Conservation (phyloP, 257 asterid genomes). For the Plectranthus barbatus region DNA sequence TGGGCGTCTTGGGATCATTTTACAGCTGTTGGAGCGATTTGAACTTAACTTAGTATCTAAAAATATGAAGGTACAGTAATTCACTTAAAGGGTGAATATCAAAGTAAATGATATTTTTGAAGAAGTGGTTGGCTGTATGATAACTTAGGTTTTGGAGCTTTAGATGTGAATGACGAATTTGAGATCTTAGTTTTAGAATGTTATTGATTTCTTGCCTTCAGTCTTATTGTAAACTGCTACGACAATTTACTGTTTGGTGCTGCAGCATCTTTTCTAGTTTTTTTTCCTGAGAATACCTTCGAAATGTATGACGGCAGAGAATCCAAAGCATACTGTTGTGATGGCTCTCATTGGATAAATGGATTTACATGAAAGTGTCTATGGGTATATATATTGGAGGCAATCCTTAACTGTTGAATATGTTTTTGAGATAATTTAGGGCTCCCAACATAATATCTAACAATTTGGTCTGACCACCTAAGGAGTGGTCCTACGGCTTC, state of each 20-base stretch:
- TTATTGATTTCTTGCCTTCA: neutral
- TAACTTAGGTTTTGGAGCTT: conserved; percentile 7
- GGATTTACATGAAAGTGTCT: too few species aligned
- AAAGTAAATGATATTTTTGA: neutral
- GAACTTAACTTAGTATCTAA: conserved; percentile 43
- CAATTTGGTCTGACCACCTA: too few species aligned
- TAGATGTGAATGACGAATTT: neutral
- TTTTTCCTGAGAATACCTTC: neutral
- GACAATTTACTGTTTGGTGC: neutral
- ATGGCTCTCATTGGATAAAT: too few species aligned
- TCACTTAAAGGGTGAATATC: neutral
- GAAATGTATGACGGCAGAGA: neutral
- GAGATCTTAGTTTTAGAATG: neutral
- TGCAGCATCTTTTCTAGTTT: neutral
- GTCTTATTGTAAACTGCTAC: neutral
- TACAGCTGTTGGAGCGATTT: conserved; percentile 71
- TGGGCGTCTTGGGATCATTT: conserved; percentile 59
- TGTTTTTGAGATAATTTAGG: too few species aligned
- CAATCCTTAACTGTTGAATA: too few species aligned
- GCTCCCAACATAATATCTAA: too few species aligned
- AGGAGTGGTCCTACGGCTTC: too few species aligned
- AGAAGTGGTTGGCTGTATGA: neutral
- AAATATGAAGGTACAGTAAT: conserved; percentile 42
- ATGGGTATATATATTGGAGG: too few species aligned
- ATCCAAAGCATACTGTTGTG: too few species aligned